Base-by-base conservation (phyloP, 352 stramenopile species). In the Phytopythium litorale region DNA sequence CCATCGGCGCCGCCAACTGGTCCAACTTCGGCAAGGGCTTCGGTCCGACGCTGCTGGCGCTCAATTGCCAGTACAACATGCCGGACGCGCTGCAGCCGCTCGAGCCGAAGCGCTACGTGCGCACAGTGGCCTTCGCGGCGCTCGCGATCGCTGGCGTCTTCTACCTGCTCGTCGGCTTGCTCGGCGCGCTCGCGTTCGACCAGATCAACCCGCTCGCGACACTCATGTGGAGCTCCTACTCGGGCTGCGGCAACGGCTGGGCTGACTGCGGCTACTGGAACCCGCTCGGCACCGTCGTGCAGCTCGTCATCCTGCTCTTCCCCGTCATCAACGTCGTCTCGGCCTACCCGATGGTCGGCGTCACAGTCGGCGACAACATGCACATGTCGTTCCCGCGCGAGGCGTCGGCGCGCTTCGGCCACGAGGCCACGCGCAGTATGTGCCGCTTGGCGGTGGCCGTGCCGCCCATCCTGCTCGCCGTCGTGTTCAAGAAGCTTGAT, bases 51-150 rank as follows among this genome's bases (percentile, higher is more conserved):
- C 60, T 94, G 35, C 69, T 94, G n/a, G 86, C 86, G 32, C 79
- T 94, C 54, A 94, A 92, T 71, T 94, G 85, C 65, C 85, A 94
- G 68, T 92, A 92, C 78, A 92, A 92, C 71, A 92, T 94, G 83
- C 83, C 83, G 19, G 80, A 92, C 62, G 83, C 82, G 25, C 65
- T 94, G 37, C 85, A 94, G 73, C 79, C 83, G 43, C 71, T 94
- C n/a, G 68, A 89, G 48, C 75, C 76, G 23, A 94, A 94, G 74
- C 69, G 64, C 13, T 70, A 73, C 18, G 86, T 79, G 18, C 80
- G 82, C 37, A 69, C 76, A 23, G 81, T 93, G 33, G 80, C 82
- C 40, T 89, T 93, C 43, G 68, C 64, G 11, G 75, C 84, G 35
- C 66, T 94, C 37, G 56, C 87, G 9, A 80, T 93, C 60, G 72